A percentile compares a stretch with the other conserved stretches of the same genome.
Conservation (phyloP, 768 basidiomycete genomes). For the Suillus hirtellus region DNA sequence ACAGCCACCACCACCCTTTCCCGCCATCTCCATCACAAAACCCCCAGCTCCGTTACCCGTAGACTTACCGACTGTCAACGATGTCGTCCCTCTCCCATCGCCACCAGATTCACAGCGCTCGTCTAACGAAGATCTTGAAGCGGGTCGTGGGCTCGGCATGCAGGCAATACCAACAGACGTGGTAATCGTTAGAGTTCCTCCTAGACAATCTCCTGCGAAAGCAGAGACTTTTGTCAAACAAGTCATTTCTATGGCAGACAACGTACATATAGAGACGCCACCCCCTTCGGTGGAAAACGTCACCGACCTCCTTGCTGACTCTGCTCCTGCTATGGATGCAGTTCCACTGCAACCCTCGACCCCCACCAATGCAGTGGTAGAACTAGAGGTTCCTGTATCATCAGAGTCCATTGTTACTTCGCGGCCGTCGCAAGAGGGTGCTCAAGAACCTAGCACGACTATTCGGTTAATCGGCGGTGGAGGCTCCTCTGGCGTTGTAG, state of each 20-base stretch:
- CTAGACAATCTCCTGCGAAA: slow-evolving; percentile 18
- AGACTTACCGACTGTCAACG: slow-evolving; percentile 62
- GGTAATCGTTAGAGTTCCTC: slow-evolving; percentile 18
- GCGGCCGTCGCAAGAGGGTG: slow-evolving; percentile 19
- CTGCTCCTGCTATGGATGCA: slow-evolving; percentile 36
- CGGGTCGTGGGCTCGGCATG: slow-evolving; percentile 43
- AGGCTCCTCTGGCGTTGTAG: slow-evolving; percentile 35
- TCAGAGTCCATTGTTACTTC: slow-evolving; percentile 15
- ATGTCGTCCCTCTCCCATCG: slow-evolving; percentile 50
- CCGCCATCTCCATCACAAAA: slow-evolving; percentile 65
- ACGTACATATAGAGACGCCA: slow-evolving; percentile 8
- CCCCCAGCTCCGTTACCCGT: slow-evolving; percentile 72
- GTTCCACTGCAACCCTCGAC: slow-evolving; percentile 35
- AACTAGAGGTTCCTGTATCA: slow-evolving; percentile 8
- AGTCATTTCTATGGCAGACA: slow-evolving; percentile 4
- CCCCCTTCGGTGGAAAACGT: slow-evolving; percentile 30
- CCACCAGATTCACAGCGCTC: slow-evolving; percentile 44
- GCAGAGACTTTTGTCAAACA: slow-evolving; percentile 19
- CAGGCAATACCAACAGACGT: slow-evolving; percentile 30
- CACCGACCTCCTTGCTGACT: slow-evolving; percentile 52
- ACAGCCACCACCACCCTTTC: slow-evolving; percentile 34
- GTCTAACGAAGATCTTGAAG: slow-evolving; percentile 39
- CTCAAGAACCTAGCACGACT: slow-evolving; percentile 39
- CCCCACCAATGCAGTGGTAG: slow-evolving; percentile 14
- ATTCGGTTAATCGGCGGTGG: slow-evolving; percentile 63